Conservation (phyloP, 2,329 filamentous ascomycete species). For the Curvularia spicifera region DNA sequence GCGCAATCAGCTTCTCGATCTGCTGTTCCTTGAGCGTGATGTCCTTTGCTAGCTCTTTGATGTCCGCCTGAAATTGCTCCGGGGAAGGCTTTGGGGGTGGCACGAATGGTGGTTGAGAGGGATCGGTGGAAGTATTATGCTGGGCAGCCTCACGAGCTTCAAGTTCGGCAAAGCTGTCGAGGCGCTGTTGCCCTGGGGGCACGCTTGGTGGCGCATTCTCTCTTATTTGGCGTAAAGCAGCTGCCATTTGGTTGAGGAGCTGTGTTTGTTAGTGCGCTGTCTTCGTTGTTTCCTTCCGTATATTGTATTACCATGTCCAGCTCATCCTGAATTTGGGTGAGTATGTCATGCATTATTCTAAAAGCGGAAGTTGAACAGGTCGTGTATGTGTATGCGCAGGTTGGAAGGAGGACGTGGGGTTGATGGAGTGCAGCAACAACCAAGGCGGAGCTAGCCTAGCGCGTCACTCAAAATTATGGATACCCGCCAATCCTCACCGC, state of each 20-base stretch:
- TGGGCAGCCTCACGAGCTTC: constrained; percentile 36
- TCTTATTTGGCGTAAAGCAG: constrained; percentile 54
- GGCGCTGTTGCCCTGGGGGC: constrained; percentile 53
- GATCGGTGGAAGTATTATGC: constrained; percentile 17
- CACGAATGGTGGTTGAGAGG: constrained; percentile 18
- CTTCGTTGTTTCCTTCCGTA: background rate
- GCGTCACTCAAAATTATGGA: constrained; percentile 14
- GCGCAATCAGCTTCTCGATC: constrained; percentile 77
- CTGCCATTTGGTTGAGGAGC: constrained; percentile 58
- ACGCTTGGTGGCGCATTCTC: constrained; percentile 51
- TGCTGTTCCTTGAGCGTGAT: constrained; percentile 82
- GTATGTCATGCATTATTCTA: constrained; percentile 69
- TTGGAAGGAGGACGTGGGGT: constrained; percentile 2
- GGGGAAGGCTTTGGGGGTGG: constrained; percentile 22
- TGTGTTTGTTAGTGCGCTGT: constrained; percentile 25
- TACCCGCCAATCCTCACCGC: constrained; percentile 3
- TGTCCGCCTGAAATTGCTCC: constrained; percentile 66
- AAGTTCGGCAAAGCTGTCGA: constrained; percentile 42
- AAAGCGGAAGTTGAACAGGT: background rate
- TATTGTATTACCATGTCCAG: constrained; percentile 70
- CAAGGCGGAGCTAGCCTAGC: constrained; percentile 29
- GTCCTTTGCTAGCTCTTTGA: constrained; percentile 76
- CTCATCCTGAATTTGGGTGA: constrained; percentile 85
- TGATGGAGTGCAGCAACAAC: constrained; percentile 13
- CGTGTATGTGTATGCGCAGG: background rate